These are phyloP conservation scores for Melampsora larici-populina DNA, from an alignment of 1,284 basidiomycete species.

Conservation along the genomic window DNA sequence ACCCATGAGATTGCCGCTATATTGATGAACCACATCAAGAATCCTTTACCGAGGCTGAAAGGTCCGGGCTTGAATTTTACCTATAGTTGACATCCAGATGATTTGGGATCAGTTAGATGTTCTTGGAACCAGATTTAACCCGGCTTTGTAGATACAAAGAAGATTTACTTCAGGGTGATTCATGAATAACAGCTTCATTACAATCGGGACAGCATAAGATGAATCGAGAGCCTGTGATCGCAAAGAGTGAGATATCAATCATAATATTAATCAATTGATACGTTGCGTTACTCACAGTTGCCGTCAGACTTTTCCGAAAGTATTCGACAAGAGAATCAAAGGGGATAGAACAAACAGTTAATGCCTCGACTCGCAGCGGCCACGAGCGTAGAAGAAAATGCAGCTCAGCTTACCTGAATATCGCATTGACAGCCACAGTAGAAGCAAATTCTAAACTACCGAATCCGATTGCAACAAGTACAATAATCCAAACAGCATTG, in stretches of 20 bases:
- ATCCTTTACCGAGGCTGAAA: constrained; percentile 76
- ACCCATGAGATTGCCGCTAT: constrained; percentile 63
- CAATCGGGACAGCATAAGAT: constrained; percentile 67
- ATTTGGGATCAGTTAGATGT: not conserved
- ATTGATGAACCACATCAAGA: constrained; percentile 67
- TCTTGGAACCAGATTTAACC: not conserved
- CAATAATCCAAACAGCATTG: constrained; percentile 75
- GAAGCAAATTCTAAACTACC: constrained; percentile 71
- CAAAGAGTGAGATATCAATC: not conserved
- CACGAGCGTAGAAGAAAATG: constrained; percentile 54
- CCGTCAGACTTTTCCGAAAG: not conserved
- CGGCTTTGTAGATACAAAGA: not conserved
- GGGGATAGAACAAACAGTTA: not conserved
- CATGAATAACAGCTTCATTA: constrained; percentile 64
- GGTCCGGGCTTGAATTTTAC: constrained; percentile 79
- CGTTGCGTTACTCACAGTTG: constrained; percentile 54
- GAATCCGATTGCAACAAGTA: constrained; percentile 61
- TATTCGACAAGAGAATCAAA: not conserved
- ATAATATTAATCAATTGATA: constrained; percentile 46
- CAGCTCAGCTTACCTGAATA: constrained; percentile 76
- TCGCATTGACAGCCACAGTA: constrained; percentile 72
- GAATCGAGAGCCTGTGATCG: constrained; percentile 46
- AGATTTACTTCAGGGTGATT: constrained; percentile 67
- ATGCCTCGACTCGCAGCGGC: not conserved
- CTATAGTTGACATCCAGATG: not conserved